Conservation (phyloP, 2,329 filamentous ascomycete genomes). For the Fusarium sp. region DNA sequence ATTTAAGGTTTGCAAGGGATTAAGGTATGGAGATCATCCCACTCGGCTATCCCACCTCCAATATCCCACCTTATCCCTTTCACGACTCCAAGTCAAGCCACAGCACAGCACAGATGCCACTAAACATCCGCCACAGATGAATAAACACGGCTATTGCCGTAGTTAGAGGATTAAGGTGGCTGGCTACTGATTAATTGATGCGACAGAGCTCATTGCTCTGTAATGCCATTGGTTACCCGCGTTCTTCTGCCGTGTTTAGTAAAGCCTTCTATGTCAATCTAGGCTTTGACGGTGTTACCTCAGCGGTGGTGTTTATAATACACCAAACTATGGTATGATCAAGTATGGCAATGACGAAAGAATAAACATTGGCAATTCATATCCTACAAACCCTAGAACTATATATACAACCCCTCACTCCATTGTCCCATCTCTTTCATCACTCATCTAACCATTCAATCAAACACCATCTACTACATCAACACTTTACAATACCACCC, state of each 20-base stretch:
- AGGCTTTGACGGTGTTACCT: not conserved
- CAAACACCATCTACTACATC: not conserved
- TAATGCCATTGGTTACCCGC: not conserved
- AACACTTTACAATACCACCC: not conserved
- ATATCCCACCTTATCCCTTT: constrained; percentile 2
- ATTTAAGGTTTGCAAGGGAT: not conserved
- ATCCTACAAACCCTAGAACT: not conserved
- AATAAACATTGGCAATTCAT: not conserved
- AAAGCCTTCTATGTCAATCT: not conserved
- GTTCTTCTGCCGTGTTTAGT: no score
- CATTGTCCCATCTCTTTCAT: not conserved
- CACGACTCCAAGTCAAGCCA: not conserved
- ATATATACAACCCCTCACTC: constrained; percentile 7
- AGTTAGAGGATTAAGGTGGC: not conserved
- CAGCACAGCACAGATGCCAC: not conserved
- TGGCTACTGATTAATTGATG: not conserved
- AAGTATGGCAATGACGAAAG: not conserved
- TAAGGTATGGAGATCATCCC: constrained; percentile 22
- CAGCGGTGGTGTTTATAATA: not conserved
- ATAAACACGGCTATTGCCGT: no score
- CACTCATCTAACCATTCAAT: not conserved
- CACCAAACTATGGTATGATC: constrained; percentile 6
- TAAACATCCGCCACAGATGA: no score
- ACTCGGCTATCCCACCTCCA: constrained; percentile 32
- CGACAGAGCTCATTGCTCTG: not conserved